phyloP scores from a whole-genome alignment of 2,329 filamentous ascomycete genomes.

The Drechmeria coniospora region DNA sequence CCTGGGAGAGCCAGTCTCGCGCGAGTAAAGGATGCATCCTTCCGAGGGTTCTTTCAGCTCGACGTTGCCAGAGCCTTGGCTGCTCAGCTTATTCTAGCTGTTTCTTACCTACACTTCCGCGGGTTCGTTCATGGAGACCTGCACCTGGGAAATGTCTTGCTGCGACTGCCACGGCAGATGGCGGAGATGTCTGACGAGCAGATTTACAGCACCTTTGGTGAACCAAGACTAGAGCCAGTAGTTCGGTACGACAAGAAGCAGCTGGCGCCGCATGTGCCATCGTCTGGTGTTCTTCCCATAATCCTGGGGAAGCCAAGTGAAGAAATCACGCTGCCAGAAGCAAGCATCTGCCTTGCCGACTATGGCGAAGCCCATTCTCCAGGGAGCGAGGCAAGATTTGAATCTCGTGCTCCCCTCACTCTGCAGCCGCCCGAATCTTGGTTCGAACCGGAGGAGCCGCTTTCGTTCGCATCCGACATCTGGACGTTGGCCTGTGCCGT shows the following conservation, averaged over 20 bases:
- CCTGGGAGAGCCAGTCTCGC: slow-evolving; percentile 11
- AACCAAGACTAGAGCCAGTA: slow-evolving; percentile 9
- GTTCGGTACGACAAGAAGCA: slow-evolving; percentile 6
- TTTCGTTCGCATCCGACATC: slow-evolving; percentile 20
- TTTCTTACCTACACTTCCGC: slow-evolving; percentile 12
- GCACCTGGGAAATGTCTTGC: slow-evolving; percentile 17
- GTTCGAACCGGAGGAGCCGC: slow-evolving; percentile 16
- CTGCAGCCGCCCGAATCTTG: slow-evolving; percentile 16
- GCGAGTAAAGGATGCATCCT: slow-evolving; percentile 5
- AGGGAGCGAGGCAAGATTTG: slow-evolving; percentile 5
- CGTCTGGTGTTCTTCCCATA: slow-evolving; percentile 12
- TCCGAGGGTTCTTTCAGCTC: slow-evolving; percentile 8
- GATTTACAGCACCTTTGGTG: slow-evolving; percentile 10
- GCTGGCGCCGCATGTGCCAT: slow-evolving; percentile 11
- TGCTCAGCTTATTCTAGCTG: slow-evolving; percentile 12
- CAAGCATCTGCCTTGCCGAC: slow-evolving; percentile 11
- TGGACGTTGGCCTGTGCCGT: slow-evolving; percentile 22
- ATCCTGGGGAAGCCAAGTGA: slow-evolving; percentile 18
- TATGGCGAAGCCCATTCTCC: slow-evolving; percentile 19
- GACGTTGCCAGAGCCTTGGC: slow-evolving; percentile 11
- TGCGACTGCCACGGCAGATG: slow-evolving; percentile 8
- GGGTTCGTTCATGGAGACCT: slow-evolving; percentile 19
- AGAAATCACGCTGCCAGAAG: slow-evolving; percentile 10
- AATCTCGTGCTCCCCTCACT: slow-evolving; percentile 14
- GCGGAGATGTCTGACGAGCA: slow-evolving; percentile 8